These are phyloP conservation scores for Xylaria arbuscula DNA, from an alignment of 2,329 filamentous ascomycete genomes.

Conservation along the genomic window DNA sequence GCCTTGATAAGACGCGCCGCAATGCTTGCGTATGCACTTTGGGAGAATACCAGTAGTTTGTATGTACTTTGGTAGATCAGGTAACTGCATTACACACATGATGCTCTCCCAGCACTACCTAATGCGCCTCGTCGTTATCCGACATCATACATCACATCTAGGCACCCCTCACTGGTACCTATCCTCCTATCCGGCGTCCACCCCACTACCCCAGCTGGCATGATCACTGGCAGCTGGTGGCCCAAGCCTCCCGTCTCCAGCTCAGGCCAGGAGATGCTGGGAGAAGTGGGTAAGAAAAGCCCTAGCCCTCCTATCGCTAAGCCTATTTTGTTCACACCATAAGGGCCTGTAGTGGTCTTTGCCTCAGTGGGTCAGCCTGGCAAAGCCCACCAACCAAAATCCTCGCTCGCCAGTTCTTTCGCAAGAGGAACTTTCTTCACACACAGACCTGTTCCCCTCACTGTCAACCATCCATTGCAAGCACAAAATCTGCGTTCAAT, in stretches of 20 bases:
- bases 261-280: constrained; percentile 16
- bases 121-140: background rate
- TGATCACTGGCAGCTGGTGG: constrained; percentile 15
- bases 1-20: constrained; percentile 20
- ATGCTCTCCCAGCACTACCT: too few relatives aligned
- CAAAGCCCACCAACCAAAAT: constrained; percentile 43
- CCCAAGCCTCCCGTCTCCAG: background rate
- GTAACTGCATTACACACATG: background rate
- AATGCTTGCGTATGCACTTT: constrained; percentile 22
- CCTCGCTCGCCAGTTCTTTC: constrained; percentile 47
- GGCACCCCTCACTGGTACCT: constrained; percentile 22
- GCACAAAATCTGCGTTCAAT: constrained; percentile 60
- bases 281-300: constrained; percentile 42
- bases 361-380: constrained; percentile 37
- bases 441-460: constrained; percentile 60
- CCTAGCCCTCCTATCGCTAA: constrained; percentile 49
- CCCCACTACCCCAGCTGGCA: constrained; percentile 29
- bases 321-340: constrained; percentile 39
- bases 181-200: background rate
- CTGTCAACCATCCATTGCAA: constrained; percentile 57
- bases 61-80: background rate
- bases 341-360: constrained; percentile 39
- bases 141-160: background rate
- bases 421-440: constrained; percentile 54
- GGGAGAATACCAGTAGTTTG: background rate